These are phyloP conservation scores for Mortierella sp. DNA, from an alignment of 371 early-diverging fungal species.

Conservation along the genomic window DNA sequence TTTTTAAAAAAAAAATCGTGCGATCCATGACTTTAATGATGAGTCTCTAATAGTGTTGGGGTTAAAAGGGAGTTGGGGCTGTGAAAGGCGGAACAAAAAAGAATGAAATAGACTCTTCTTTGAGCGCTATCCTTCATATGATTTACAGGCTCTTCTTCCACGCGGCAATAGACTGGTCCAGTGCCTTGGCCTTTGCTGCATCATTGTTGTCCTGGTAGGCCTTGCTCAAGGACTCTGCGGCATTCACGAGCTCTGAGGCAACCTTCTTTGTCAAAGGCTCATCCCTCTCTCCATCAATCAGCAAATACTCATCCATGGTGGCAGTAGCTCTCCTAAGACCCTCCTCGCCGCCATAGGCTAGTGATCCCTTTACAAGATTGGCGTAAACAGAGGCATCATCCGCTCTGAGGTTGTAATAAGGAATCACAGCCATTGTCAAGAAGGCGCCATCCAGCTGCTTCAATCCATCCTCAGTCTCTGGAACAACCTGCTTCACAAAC, in stretches of 20 bases:
- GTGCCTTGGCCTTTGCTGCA: constrained; percentile 24
- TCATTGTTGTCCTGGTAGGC: constrained; percentile 30
- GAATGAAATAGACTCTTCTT: no score
- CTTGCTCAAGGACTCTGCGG: constrained; percentile 26
- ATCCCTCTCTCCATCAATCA: constrained; percentile 45
- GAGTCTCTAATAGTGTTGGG: no score
- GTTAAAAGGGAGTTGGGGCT: no score
- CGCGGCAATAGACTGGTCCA: constrained; percentile 21
- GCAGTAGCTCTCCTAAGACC: constrained; percentile 40
- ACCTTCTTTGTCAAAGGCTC: constrained; percentile 32
- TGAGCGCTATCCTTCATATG: neutral
- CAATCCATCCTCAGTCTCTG: constrained; percentile 19
- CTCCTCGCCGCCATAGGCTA: constrained; percentile 42
- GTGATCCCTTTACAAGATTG: constrained; percentile 36
- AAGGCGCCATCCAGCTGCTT: constrained; percentile 51
- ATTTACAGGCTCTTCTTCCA: constrained; percentile 42
- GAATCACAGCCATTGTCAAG: constrained; percentile 46
- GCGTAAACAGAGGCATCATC: constrained; percentile 44
- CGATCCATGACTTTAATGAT: no score
- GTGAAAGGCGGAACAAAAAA: no score
- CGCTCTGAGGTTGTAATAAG: constrained; percentile 41
- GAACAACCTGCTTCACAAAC: constrained; percentile 33
- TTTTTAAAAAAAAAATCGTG: no score
- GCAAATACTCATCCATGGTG: constrained; percentile 47
- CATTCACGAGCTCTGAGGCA: constrained; percentile 41